Evolutionary conservation across 352 stramenopile genomes (phyloP), one percentile per base, ranked within the genome.

Genomic region (Globisporangium iwayamae): DNA sequence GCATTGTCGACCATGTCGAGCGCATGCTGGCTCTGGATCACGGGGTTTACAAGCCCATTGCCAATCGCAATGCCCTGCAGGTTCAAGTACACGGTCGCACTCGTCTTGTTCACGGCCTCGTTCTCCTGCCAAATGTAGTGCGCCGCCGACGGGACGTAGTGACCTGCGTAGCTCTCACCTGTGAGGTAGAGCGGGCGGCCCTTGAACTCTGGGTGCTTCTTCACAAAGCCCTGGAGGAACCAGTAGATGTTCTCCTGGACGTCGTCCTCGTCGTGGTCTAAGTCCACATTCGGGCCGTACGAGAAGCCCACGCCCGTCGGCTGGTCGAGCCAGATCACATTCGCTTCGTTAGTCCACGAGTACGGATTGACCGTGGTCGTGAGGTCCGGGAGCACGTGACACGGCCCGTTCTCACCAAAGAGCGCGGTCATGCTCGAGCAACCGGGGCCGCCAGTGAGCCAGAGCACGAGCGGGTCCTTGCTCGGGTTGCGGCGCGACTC

Each of bases 1-100:
- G 66, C 50, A 66, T 93, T 91, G 48, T 86, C 70, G 9, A 77
- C 68, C 76, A 92, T 92, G 51, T 92, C 81, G 10, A 76, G 48
- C 1, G 70, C 74, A 56, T 88, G 77, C 16, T 64, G 65, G 51
- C 68, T 73, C 53, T 81, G 74, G 7, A 72, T 41, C 16, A 71
- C 43, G 1, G 74, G 69, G 55, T 77, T 65, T 16, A 67, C 75
- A 38, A 81, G 60, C 8, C 73, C 73, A 41, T 81, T 81, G 32
- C 74, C 74, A 30, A 81, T 75, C n/a, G 66, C 69, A 38, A 81
- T 63, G 43, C 74, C 74, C 38, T 80, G 34, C 18, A 81, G 57
- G 34, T 78, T 75, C 62, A 81, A 65, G 1, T 25, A 20, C 36
- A 46, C 39, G 13, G 41, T 57, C 18, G 62, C 50, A 11, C 38